Evolutionary conservation across 768 basidiomycete genomes (phyloP), one percentile per base, ranked within the genome.

Genomic region (Pluteus cervinus): DNA sequence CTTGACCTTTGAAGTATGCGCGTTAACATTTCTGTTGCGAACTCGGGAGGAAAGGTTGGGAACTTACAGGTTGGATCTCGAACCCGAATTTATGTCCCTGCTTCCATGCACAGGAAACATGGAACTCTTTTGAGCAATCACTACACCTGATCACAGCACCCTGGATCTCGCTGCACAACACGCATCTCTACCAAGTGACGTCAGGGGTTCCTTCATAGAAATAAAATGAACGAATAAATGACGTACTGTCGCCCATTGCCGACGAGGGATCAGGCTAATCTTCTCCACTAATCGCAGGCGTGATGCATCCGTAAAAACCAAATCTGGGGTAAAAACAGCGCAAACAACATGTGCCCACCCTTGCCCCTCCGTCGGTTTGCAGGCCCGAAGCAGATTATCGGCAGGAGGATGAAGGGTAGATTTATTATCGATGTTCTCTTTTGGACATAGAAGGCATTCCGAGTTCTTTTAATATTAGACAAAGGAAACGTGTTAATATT

Each of bases 301-400:
- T 5, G 66, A 54, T 0, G 87, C 76, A 49, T 93, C 85, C 16
- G 86, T 80, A 56, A 86, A 94, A 4, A 63, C 71, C n/a, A 92
- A 62, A 50, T 97, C 93, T 3, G 83, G 82, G 20, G 80, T 76
- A 62, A 90, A 97, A 1, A 87, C 78, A 2, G 92, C 77, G 63
- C 94, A 98, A 3, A 96, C 61, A 22, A 92, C 69, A 55, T 98
- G 94, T 1, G 80, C 81, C 92, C 92, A 96, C 39, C 85, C 82
- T 56, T 89, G 84, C 7, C 89, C 88, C 63, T 96, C 92, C 0
- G 92, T 94, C 5, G 88, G 88, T 53, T 93, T 94, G 53, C 77
- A 79, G 28, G 79, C 77, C 39, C 88, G 73, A 40, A 92, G 62
- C 54, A 72, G 93, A 21, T 69, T 72, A 49, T 83, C 76, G 4